Evolutionary conservation across 441 rosid species (phyloP).

Genomic region (Aleurites moluccanus): DNA sequence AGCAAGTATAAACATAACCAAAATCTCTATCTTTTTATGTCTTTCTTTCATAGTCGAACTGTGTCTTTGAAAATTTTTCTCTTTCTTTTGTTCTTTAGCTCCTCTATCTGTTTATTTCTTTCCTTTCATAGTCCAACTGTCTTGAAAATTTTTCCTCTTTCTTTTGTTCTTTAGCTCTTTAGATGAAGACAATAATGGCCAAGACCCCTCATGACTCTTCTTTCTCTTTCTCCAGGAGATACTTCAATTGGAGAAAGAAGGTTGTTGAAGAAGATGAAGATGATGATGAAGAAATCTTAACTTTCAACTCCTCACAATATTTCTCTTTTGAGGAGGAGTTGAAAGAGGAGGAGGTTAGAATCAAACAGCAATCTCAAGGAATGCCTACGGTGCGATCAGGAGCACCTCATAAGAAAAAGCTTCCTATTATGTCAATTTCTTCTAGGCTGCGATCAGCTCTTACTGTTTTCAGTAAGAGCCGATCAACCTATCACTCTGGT

Average conservation of each 20-base stretch:
- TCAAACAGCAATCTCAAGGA: constrained; percentile 5
- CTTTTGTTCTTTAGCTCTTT: constrained; percentile 1
- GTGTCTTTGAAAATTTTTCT: no score
- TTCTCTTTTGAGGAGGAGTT: constrained; percentile 25
- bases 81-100: no score
- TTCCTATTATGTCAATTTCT: constrained; percentile 49
- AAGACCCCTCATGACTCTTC: constrained; percentile 53
- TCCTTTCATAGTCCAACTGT: neutral
- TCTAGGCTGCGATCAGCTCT: constrained; percentile 62
- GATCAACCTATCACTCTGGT: constrained; percentile 37
- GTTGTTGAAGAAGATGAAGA: constrained; percentile 51
- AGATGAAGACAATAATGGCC: constrained; percentile 65
- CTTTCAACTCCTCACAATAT: constrained; percentile 35
- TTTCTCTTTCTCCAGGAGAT: constrained; percentile 57
- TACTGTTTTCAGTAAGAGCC: constrained; percentile 44
- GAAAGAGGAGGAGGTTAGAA: constrained; percentile 20
- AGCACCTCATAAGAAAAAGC: constrained; percentile 61
- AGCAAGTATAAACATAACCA: constrained; percentile 34
- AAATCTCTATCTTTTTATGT: constrained; percentile 25
- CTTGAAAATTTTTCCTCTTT: constrained; percentile 10
- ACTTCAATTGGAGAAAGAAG: constrained; percentile 80
- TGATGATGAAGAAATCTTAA: constrained; percentile 35
- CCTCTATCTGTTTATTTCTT: no score
- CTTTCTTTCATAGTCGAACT: no score
- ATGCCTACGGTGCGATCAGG: no score